Conservation (phyloP, 108 stramenopile genomes). For the Cylindrotheca closterium region DNA sequence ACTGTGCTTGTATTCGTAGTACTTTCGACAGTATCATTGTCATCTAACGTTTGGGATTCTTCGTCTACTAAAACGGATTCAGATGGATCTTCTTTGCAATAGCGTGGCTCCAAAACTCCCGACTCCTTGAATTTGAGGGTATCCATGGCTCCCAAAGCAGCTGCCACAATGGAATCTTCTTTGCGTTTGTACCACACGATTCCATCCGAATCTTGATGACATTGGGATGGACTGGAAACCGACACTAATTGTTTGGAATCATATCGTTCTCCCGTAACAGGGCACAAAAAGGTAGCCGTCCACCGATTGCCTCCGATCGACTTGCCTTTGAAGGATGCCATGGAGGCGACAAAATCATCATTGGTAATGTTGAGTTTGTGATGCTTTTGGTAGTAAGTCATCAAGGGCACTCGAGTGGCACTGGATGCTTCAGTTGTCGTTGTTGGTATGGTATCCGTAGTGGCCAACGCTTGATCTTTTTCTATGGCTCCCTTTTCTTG, state of each 20-base stretch:
- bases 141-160: slow-evolving; percentile 39
- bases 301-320: slow-evolving; percentile 8
- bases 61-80: background rate
- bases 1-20: background rate
- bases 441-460: too few species aligned
- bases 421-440: background rate
- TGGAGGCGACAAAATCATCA: slow-evolving; percentile 28
- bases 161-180: slow-evolving; percentile 37
- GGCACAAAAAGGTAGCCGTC: slow-evolving; percentile 44
- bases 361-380: slow-evolving; percentile 14
- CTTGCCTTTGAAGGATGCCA: slow-evolving; percentile 7
- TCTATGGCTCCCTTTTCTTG: too few species aligned
- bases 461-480: too few species aligned
- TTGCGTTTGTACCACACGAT: slow-evolving; percentile 27
- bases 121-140: slow-evolving; percentile 18
- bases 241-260: slow-evolving; percentile 11
- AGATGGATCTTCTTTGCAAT: slow-evolving; percentile 39
- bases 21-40: too few species aligned
- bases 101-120: slow-evolving; percentile 26
- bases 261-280: slow-evolving; percentile 25
- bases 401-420: slow-evolving; percentile 5
- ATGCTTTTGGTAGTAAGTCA: slow-evolving; percentile 9
- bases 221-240: background rate
- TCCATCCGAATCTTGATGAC: background rate
- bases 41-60: background rate